Conservation (phyloP, 495 filamentous ascomycete species). For the Penicillium turbatum region DNA sequence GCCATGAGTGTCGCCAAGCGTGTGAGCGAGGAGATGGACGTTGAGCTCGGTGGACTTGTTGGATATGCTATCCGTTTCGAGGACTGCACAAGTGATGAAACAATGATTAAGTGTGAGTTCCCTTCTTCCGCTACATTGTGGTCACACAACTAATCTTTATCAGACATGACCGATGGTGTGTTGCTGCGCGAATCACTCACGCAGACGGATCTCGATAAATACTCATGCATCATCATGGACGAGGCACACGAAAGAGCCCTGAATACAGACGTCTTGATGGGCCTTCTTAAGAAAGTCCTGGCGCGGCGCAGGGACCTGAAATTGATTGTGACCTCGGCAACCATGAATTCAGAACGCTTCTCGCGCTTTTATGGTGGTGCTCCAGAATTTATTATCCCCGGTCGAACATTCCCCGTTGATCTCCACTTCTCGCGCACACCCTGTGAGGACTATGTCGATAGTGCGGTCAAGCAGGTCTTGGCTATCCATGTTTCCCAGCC, state of each 20-base stretch:
- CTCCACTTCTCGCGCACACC: slow-evolving; percentile 93
- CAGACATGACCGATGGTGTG: slow-evolving; percentile 96
- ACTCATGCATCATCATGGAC: slow-evolving; percentile 99
- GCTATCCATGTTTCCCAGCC: slow-evolving; percentile 96
- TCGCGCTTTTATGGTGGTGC: slow-evolving; percentile 97
- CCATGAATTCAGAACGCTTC: slow-evolving; percentile 97
- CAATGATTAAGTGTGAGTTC: slow-evolving; percentile 77
- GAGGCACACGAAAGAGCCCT: slow-evolving; percentile 96
- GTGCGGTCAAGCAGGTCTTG: slow-evolving; percentile 92
- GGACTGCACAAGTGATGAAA: slow-evolving; percentile 93
- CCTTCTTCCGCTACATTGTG: neutral
- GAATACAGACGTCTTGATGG: slow-evolving; percentile 97
- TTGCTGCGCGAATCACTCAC: slow-evolving; percentile 88
- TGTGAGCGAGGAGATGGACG: slow-evolving; percentile 98
- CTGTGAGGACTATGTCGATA: slow-evolving; percentile 96
- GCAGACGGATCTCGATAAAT: slow-evolving; percentile 89
- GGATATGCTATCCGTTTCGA: slow-evolving; percentile 99
- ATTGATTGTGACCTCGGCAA: slow-evolving; percentile 95
- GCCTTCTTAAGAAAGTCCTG: slow-evolving; percentile 94
- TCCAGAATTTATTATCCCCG: slow-evolving; percentile 94
- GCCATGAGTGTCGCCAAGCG: slow-evolving; percentile 99
- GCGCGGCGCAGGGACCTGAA: slow-evolving; percentile 87
- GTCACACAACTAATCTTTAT: slow-evolving; percentile 18
- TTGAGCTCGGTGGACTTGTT: slow-evolving; percentile 81
- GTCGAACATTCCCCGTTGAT: slow-evolving; percentile 95